These are phyloP conservation scores for Citrullus amarus DNA, from an alignment of 306 rosid species.

Conservation along the genomic window DNA sequence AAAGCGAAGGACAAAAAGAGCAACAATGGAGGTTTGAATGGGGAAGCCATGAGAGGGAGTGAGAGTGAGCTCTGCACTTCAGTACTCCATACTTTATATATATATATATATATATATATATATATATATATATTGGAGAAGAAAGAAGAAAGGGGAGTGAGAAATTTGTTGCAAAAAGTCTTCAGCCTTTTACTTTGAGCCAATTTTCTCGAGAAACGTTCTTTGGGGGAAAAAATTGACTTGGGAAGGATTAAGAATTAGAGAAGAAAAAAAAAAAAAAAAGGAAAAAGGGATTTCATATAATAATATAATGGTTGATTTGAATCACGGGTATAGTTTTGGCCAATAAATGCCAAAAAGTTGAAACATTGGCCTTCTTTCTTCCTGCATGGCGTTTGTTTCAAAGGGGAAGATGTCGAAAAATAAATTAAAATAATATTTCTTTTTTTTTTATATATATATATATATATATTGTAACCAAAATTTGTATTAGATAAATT, in stretches of 20 bases:
- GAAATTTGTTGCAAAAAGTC: neutral
- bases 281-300: neutral
- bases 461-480: neutral
- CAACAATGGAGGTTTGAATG: conserved; percentile 35
- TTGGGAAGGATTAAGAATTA: neutral
- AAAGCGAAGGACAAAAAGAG: conserved; percentile 30
- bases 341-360: neutral
- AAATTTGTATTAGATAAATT: too few species aligned
- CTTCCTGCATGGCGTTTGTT: neutral
- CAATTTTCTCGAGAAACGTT: neutral
- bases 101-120: conserved; percentile 21
- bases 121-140: conserved; percentile 12
- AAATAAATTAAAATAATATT: neutral
- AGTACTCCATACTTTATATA: conserved; percentile 17
- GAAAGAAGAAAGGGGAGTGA: conserved; percentile 2
- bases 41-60: conserved; percentile 53
- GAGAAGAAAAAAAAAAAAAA: neutral
- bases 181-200: neutral
- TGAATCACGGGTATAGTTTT: conserved; percentile 6
- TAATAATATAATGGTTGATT: neutral
- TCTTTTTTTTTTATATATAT: neutral
- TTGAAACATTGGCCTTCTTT: neutral
- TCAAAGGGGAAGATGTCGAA: neutral
- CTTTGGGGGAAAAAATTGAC: neutral
- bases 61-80: conserved; percentile 15